Base-by-base conservation (phyloP, 306 rosid genomes). In the Vicia villosa region DNA sequence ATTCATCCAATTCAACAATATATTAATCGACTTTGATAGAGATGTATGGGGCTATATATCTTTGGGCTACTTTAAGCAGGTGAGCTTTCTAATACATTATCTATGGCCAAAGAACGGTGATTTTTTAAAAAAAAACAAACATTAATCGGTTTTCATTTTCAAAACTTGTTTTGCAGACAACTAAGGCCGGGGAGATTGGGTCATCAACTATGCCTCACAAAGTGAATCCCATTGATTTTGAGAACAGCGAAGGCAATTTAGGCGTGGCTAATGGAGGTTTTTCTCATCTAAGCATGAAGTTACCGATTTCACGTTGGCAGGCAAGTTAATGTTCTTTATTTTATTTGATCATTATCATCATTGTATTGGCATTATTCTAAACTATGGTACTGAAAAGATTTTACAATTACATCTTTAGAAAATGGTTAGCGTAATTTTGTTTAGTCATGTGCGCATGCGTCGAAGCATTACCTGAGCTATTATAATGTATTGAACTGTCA, bases 131-230 rank as follows among this genome's bases (percentile, higher is more conserved):
- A 12, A 32, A 37, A 11, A 42, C 17, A 7, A 40, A 46, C 43
- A 55, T 22, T 10, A 26, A 68, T 19, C 26, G 20, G 22, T 37
- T 75, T 66, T 38, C 28, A 24, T 61, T 64, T 73, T 60, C 28
- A 1, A 36, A 59, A 52, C 21, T 1, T 69, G 38, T 55, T 36
- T 28, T 62, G 32, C 72, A 85, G 89, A 82, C 30, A 61, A 85
- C 86, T 5, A 85, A 74, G 79, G 91, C 93, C 36, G 96, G 96
- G 65, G 96, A 89, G 79, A 89, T 89, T 74, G 93, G 96, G 46
- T 89, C 93, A 8, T 89, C 96, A 77, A 92, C 98, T 5, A 92
- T 92, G 98, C 96, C 96, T 76, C 98, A 92, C 84, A 89, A 89
- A 80, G 98, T 92, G 32, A 92, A 92, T 78, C 98, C 98, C 9